Conservation (phyloP, 371 early-diverging fungal species). For the Mortierella sp. region DNA sequence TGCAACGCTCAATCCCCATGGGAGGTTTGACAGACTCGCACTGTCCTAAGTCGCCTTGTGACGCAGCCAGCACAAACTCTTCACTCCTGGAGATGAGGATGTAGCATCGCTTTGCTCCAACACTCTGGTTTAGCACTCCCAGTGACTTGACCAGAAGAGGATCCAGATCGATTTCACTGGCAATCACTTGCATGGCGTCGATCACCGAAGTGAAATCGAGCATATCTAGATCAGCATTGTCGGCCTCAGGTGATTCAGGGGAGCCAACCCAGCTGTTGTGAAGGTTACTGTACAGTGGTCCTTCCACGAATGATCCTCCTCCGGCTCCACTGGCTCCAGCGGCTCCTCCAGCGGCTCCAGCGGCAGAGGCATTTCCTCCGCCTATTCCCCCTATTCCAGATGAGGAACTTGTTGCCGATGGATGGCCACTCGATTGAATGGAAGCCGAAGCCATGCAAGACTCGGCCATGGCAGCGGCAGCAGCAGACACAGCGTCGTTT, state of each 20-base stretch:
- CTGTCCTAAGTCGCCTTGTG: conserved; percentile 4
- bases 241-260: conserved; percentile 33
- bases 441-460: background rate
- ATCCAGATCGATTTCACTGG: conserved; percentile 14
- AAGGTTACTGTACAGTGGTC: conserved; percentile 19
- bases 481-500: conserved; percentile 30
- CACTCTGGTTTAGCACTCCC: conserved; percentile 13
- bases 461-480: conserved; percentile 33
- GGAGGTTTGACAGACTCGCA: conserved; percentile 12
- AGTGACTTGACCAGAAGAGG: conserved; percentile 5
- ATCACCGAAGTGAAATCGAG: conserved; percentile 13
- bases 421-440: too few species aligned
- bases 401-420: too few species aligned
- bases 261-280: conserved; percentile 23
- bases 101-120: conserved; percentile 8
- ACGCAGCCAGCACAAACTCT: conserved; percentile 6
- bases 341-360: too few species aligned
- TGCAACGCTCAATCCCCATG: conserved; percentile 4
- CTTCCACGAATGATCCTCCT: background rate
- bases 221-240: conserved; percentile 12
- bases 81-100: conserved; percentile 3
- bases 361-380: too few species aligned
- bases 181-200: conserved; percentile 15
- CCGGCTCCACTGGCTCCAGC: too few species aligned
- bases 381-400: too few species aligned